Base-by-base conservation (phyloP, 2,329 filamentous ascomycete genomes). In the Cryphonectria parasitica region DNA sequence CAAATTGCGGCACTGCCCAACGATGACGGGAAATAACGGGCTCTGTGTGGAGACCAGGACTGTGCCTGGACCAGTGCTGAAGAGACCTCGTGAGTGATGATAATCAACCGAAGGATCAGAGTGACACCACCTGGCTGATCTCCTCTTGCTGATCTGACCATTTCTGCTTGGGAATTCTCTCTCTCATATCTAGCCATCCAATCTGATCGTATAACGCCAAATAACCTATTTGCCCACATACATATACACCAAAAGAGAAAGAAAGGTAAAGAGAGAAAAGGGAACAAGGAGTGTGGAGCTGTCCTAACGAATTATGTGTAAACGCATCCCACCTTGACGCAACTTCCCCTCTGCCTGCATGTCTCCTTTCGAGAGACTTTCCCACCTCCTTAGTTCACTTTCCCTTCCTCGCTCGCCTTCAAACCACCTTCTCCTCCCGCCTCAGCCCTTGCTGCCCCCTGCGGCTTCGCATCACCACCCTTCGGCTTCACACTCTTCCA, bases 401-500 rank as follows among this genome's bases (percentile, higher is more conserved):
- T 31, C 28, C 15, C 15, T 58, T 28, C 25, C 15, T 34, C 54
- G 3, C 31, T 8, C 15, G 6, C 13, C 25, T 28, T 56, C 5
- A 2, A 17, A 1, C 28, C 13, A 56, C 3, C 11, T 31, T 3
- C 11, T 31, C n/a, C 25, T 31, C n/a, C 52, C 15, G 19, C 1
- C 13, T 17, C 25, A 25, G 11, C 25, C 3, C 52, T 2, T 13
- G 13, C 11, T 17, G 52, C 52, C 1, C 11, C 54, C 15, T 34
- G 54, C 13, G 54, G 13, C 54, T 54, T 54, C n/a, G 49, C 49
- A 15, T 13, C n/a, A 3, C 58, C 58, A 63, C 28, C 7, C 41
- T 62, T 58, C 22, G 49, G n/a, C 49, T 62, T 68, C 41, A 74
- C 66, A 28, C 31, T 86, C 77, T 85, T 88, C 88, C 88, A 90